These are phyloP conservation scores for Boletus vinaceobasis DNA, from an alignment of 768 basidiomycete species.

Conservation along the genomic window DNA sequence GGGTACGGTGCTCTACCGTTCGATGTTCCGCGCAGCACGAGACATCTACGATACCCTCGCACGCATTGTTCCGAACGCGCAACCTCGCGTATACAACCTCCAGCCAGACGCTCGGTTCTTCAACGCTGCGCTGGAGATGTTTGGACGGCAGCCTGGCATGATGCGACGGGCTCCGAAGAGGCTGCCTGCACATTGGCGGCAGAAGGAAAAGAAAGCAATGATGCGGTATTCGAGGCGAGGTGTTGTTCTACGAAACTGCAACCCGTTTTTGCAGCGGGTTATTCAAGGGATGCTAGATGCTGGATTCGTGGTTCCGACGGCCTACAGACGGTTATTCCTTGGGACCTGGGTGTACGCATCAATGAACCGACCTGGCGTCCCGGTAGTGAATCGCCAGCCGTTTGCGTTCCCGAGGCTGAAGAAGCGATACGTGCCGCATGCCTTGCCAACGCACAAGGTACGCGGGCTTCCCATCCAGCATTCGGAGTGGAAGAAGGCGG, in stretches of 20 bases:
- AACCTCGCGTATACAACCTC: constrained; percentile 35
- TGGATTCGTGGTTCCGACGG: constrained; percentile 41
- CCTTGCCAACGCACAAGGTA: constrained; percentile 28
- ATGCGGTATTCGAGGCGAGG: constrained; percentile 29
- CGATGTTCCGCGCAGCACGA: constrained; percentile 35
- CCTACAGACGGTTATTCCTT: constrained; percentile 38
- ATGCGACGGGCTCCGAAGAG: constrained; percentile 15
- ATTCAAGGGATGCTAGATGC: constrained; percentile 37
- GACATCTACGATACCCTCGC: constrained; percentile 25
- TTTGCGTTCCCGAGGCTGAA: constrained; percentile 23
- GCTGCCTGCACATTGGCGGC: constrained; percentile 28
- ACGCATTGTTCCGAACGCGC: constrained; percentile 21
- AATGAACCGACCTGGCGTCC: constrained; percentile 10
- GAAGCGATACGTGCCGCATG: constrained; percentile 22
- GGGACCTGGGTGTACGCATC: constrained; percentile 30
- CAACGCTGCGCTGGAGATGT: constrained; percentile 54
- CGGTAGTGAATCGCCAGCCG: constrained; percentile 23
- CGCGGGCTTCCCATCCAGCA: constrained; percentile 35
- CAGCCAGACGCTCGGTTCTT: constrained; percentile 64
- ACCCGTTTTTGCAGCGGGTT: constrained; percentile 36
- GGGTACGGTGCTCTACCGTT: constrained; percentile 32
- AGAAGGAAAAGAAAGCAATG: constrained; percentile 27
- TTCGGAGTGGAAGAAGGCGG: constrained; percentile 21
- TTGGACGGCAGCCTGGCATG: constrained; percentile 26
- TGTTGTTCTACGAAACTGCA: constrained; percentile 24